These are phyloP conservation scores for Gonapodya prolifera DNA, from an alignment of 192 early-diverging fungal genomes.

Conservation along the genomic window DNA sequence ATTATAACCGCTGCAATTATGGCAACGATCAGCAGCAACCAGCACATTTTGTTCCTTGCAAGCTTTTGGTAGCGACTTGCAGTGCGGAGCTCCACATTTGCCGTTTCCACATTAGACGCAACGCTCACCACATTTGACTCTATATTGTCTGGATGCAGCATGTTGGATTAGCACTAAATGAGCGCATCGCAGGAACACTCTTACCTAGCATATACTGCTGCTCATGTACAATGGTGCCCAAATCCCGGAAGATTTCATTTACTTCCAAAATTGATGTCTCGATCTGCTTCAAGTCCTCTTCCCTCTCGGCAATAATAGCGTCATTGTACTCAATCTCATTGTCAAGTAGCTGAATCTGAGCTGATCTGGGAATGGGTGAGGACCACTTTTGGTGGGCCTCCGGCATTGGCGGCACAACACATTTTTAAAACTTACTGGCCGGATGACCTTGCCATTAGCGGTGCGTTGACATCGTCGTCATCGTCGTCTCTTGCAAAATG, in stretches of 20 bases:
- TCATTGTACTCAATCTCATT: conserved; percentile 93
- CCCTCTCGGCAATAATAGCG: conserved; percentile 81
- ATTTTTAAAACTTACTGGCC: too few relatives aligned
- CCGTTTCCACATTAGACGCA: conserved; percentile 60
- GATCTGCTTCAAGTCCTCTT: conserved; percentile 82
- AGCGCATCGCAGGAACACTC: too few relatives aligned
- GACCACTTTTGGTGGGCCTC: too few relatives aligned
- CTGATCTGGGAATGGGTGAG: too few relatives aligned
- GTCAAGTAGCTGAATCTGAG: conserved; percentile 58
- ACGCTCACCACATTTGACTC: conserved; percentile 82
- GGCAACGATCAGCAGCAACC: conserved; percentile 60
- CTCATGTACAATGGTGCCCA: conserved; percentile 93
- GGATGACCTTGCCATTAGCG: too few relatives aligned
- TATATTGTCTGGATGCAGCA: too few relatives aligned
- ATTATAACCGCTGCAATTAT: conserved; percentile 50
- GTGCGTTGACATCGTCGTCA: too few relatives aligned
- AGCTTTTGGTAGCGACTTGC: conserved; percentile 68
- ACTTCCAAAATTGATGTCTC: conserved; percentile 86
- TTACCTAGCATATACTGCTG: conserved; percentile 89
- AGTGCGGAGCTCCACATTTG: conserved; percentile 62
- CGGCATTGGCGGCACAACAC: too few relatives aligned
- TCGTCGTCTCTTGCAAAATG: too few relatives aligned
- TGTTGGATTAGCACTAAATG: too few relatives aligned
- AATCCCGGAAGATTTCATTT: conserved; percentile 93
- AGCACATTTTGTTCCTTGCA: conserved; percentile 71